Evolutionary conservation across 2,329 filamentous ascomycete genomes (phyloP), one percentile per base, ranked within the genome.

Genomic region (Malbranchea zuffiana): DNA sequence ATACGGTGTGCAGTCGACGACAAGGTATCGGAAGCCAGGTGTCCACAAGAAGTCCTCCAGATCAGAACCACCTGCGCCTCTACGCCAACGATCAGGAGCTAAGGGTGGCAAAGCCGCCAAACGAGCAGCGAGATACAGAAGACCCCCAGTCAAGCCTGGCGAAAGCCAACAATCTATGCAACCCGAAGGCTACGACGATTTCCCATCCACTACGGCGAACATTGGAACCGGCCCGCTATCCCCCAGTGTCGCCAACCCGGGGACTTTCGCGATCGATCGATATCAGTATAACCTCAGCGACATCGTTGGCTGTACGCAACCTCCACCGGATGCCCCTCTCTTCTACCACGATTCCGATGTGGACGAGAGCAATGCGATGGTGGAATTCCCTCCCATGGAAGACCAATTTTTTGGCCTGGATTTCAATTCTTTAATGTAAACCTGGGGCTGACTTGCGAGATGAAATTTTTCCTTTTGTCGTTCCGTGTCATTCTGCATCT

Each of bases 1-100:
- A 13, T 63, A 80, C 16, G 82, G 83, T 17, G 82, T 95, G 33
- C 76, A 86, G 58, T 88, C 84, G 41, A 96, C 88, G 1, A 95
- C 88, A 1, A 67, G 80, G 45, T 86, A 82, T 56, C 74, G 81
- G 46, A 78, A 77, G 41, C 49, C 55, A 34, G 50, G 53, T 11
- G 53, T 53, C 38, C 52, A 51, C 43, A 68, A 62, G 44, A 64
- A 60, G 43, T 40, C 48, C n/a, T 45, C 48, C 25, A 54, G 47
- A 42, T 53, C 56, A 24, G 57, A 65, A n/a, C 46, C 52, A 13
- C 54, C 60, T 19, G 56, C 55, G 12, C 53, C 59, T 39, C 53
- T 60, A 42, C 57, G 60, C 39, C 61, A 62, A 44, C 51, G 53
- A 34, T 61, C 62, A 20, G 63, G 60, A 38, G 56, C 58, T 6